phyloP scores from a whole-genome alignment of 345 rosid species.

The Arabis alpina region DNA sequence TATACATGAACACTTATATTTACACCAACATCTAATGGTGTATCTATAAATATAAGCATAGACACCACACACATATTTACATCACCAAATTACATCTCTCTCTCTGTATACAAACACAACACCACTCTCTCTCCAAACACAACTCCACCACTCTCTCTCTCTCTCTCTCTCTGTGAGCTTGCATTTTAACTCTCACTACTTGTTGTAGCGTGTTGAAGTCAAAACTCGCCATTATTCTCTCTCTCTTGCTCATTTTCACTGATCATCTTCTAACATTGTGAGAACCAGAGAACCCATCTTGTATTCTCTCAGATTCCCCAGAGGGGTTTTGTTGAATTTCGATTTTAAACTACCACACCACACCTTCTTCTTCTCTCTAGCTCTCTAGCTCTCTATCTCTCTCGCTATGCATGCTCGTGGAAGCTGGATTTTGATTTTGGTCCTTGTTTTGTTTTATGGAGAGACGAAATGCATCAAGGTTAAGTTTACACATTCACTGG shows the following conservation, averaged over 20 bases:
- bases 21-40: slow-evolving; percentile 24
- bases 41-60: slow-evolving; percentile 37
- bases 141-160: slow-evolving; percentile 30
- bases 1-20: slow-evolving; percentile 10
- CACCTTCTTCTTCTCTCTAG: too few species aligned
- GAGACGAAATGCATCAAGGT: too few species aligned
- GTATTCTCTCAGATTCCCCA: too few species aligned
- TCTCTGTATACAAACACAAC: too few species aligned
- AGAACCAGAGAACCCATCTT: slow-evolving; percentile 29
- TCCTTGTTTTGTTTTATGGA: too few species aligned
- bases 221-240: slow-evolving; percentile 39
- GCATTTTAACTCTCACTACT: slow-evolving; percentile 39
- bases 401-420: too few species aligned
- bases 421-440: too few species aligned
- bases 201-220: slow-evolving; percentile 54
- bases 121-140: slow-evolving; percentile 26
- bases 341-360: too few species aligned
- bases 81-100: slow-evolving; percentile 12
- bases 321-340: too few species aligned
- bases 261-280: slow-evolving; percentile 30
- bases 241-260: slow-evolving; percentile 9
- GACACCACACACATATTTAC: slow-evolving; percentile 12
- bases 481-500: too few species aligned
- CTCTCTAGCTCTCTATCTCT: too few species aligned
- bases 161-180: slow-evolving; percentile 36